phyloP scores from a whole-genome alignment of 345 rosid genomes.

The Hibiscus mutabilis region DNA sequence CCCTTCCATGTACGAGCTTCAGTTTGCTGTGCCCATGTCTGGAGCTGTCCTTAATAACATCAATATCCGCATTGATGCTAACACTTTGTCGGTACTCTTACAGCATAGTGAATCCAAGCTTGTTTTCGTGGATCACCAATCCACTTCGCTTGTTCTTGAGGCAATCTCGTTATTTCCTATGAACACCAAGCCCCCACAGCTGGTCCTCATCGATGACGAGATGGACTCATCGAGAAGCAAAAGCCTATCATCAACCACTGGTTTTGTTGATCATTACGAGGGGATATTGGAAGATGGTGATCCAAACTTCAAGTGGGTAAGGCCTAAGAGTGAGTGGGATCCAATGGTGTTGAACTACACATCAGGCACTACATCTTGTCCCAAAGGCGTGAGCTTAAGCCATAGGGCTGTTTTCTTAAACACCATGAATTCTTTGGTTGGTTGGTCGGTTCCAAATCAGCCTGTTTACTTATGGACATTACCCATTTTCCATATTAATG shows the following conservation, averaged over 20 bases:
- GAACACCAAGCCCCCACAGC: slow-evolving; percentile 13
- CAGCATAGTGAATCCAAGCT: neutral
- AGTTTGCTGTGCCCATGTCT: neutral
- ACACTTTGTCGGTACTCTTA: slow-evolving; percentile 34
- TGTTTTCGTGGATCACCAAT: neutral
- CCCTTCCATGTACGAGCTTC: slow-evolving; percentile 20
- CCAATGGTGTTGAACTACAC: slow-evolving; percentile 48
- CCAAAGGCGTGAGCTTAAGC: slow-evolving; percentile 50
- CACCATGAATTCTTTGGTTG: slow-evolving; percentile 29
- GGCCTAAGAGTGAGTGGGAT: slow-evolving; percentile 16
- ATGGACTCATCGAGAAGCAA: neutral
- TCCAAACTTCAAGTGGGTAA: slow-evolving; percentile 27
- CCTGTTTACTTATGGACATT: slow-evolving; percentile 54
- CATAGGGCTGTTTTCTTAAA: slow-evolving; percentile 41
- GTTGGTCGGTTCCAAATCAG: slow-evolving; percentile 32
- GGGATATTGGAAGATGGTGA: slow-evolving; percentile 31
- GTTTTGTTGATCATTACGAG: slow-evolving; percentile 35
- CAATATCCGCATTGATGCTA: slow-evolving; percentile 49
- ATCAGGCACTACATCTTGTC: slow-evolving; percentile 49
- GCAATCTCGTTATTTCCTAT: slow-evolving; percentile 35
- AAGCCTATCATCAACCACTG: slow-evolving; percentile 4
- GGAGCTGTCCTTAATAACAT: slow-evolving; percentile 54
- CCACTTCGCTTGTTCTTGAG: slow-evolving; percentile 27
- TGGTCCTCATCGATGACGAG: slow-evolving; percentile 36
- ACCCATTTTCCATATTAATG: slow-evolving; percentile 62